Base-by-base conservation (phyloP, 768 basidiomycete species). In the Mycena albidolilacea region DNA sequence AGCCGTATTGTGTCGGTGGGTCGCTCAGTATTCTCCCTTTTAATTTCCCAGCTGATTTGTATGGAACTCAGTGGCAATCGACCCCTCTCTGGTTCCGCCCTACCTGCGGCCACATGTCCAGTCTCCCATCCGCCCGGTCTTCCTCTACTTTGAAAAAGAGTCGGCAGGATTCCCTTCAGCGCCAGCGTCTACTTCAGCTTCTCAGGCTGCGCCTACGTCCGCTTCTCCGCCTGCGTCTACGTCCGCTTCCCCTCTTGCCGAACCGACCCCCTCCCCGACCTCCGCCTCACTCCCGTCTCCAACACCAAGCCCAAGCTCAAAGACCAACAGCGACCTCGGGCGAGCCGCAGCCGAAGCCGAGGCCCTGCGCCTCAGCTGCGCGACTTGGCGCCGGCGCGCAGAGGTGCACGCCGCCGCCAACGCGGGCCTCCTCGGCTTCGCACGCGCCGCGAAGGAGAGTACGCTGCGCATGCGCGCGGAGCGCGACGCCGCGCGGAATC, bases 331-430 rank as follows among this genome's bases (percentile, higher is more conserved):
- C 72, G 55, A 43, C 38, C 54, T 64, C 14, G 67, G 72, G 5
- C 72, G 63, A 23, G 43, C 55, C 37, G 15, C 55, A 12, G 72
- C 72, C 0, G 67, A 48, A 6, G 37, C 57, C 50, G 55, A 44
- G 38, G 72, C 63, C 17, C 61, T 73, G 14, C 66, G 72, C 50
- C 37, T 59, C 19, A 43, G 46, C 67, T 69, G 66, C 57, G 15
- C 37, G 17, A 73, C 72, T 0, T 73, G 72, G 72, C 72, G 72
- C 52, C 62, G 46, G 12, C 72, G 72, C 54, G 72, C 72, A 9
- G 67, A 73, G 17, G 67, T 73, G 1, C 72, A 73, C 48, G 72
- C 72, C 52, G 72, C 72, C 15, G 72, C 72, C 2, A 73, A 73
- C 62, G 46, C 67, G 3, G 67, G 57, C 0, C 57, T 73, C 11